Conservation (phyloP, 2,329 filamentous ascomycete genomes). For the Chalaropsis thielavioides region DNA sequence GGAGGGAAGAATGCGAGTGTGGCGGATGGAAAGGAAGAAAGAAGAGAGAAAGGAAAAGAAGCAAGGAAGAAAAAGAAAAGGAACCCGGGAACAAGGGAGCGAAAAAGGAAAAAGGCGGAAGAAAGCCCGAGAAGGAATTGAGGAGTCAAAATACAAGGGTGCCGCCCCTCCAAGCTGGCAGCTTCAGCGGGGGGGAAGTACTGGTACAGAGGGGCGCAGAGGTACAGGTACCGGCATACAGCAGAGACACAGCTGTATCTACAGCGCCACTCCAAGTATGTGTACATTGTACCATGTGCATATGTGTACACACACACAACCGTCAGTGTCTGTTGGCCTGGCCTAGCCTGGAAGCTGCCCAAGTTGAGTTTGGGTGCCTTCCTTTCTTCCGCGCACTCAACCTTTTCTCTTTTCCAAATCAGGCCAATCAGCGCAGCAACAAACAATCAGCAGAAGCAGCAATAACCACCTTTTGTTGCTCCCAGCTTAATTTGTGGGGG, state of each 20-base stretch:
- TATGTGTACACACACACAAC: too few relatives aligned
- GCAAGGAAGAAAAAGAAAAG: slow-evolving; percentile 4
- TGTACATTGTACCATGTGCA: too few relatives aligned
- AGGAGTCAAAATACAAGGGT: neutral
- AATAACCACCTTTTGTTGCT: neutral
- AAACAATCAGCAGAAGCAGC: neutral
- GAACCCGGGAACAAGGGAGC: neutral
- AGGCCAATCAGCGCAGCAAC: neutral
- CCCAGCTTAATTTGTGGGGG: neutral
- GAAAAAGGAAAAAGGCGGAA: slow-evolving; percentile 6
- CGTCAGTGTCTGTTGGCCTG: too few relatives aligned
- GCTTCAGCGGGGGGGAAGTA: too few relatives aligned
- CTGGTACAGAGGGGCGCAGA: too few relatives aligned
- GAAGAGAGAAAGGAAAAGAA: neutral
- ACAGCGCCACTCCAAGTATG: too few relatives aligned
- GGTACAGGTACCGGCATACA: too few relatives aligned
- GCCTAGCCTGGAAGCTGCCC: too few relatives aligned
- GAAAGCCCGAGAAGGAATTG: slow-evolving; percentile 12
- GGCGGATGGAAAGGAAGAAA: slow-evolving; percentile 1
- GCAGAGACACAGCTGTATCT: too few relatives aligned
- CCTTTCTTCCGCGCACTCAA: neutral
- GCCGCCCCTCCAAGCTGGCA: neutral
- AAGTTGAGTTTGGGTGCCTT: neutral
- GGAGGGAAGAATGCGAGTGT: slow-evolving; percentile 18
- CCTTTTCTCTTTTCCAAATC: neutral